Base-by-base conservation (phyloP, 192 early-diverging fungal species). In the Chytriomyces confervae region DNA sequence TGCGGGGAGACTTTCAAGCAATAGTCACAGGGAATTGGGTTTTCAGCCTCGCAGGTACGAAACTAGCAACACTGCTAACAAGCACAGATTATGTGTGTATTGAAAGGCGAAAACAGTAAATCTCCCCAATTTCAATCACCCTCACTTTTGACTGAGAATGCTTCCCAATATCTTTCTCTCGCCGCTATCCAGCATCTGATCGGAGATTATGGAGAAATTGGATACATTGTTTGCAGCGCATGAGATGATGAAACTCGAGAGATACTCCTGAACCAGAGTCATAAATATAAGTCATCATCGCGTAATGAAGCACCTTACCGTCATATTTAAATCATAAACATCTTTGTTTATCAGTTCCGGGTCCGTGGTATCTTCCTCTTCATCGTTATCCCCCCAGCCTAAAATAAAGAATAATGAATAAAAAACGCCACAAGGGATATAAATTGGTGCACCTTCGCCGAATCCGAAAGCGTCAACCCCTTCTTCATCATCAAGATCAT, bases 401-500 rank as follows among this genome's bases (percentile, higher is more conserved):
- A 57, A 44, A 36, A 44, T 0, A 47, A 63, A 68, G 24, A 27
- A n/a, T 53, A 9, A 44, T 68, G 0, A 78, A 84, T 50, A 49
- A 23, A 47, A 50, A 20, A 48, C 7, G 16, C 50, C 75, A 9
- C 20, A 29, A 46, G n/a, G 18, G 23, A 76, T 13, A 66, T 29
- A 76, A 18, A 43, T n/a, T n/a, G n/a, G 9, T 27, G 51, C 66
- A 61, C 76, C 62, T 10, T 70, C 29, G 5, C 50, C 61, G 8
- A 74, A 74, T 2, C 62, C 72, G 18, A 74, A 61, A 20, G 86
- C 86, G 50, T 87, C 86, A 48, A 45, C 44, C 10, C 72, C 72
- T 2, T 18, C 29, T 23, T 74, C 72, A 47, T 69, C 67, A 49
- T 87, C 88, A 18, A 86, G 85, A 66, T 92, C 91, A 72, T 92